A percentile compares a stretch with the other conserved stretches of the same genome.
Evolutionary conservation across 768 basidiomycete genomes (phyloP).

Genomic region (Panaeolus papilionaceus): DNA sequence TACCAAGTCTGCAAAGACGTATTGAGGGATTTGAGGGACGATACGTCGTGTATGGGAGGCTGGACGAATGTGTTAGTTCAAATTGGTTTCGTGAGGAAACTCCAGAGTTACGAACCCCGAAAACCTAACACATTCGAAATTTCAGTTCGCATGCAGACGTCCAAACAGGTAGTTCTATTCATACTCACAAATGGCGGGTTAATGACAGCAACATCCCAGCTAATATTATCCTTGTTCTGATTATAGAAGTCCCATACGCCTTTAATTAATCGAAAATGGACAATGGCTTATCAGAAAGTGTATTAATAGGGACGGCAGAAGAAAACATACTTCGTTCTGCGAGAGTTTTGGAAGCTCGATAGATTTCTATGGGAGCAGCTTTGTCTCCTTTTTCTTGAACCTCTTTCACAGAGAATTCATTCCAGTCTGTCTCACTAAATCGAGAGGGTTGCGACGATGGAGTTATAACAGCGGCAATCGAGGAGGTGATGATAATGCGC

Average conservation of each 20-base stretch:
- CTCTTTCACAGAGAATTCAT: constrained; percentile 50
- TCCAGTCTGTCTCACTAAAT: constrained; percentile 68
- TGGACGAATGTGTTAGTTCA: constrained; percentile 20
- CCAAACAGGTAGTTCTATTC: background rate
- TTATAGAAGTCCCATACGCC: constrained; percentile 52
- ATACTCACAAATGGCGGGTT: constrained; percentile 58
- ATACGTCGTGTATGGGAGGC: constrained; percentile 51
- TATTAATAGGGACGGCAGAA: background rate
- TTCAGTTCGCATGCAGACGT: background rate
- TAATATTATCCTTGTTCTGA: constrained; percentile 45
- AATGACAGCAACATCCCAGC: constrained; percentile 59
- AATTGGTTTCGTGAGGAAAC: too few species aligned
- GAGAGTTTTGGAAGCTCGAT: constrained; percentile 69
- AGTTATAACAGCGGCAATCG: constrained; percentile 53
- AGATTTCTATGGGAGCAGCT: constrained; percentile 47
- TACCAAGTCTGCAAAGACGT: constrained; percentile 41
- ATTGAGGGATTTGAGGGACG: constrained; percentile 41
- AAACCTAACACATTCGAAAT: constrained; percentile 29
- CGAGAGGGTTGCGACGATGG: constrained; percentile 31
- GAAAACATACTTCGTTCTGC: constrained; percentile 58
- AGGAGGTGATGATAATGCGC: constrained; percentile 75
- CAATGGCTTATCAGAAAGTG: background rate
- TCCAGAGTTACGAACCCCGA: constrained; percentile 32
- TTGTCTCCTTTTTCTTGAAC: constrained; percentile 54
- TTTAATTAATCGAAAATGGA: constrained; percentile 21